Percentiles rank a stretch among this genome's conserved stretches.
Evolutionary conservation across 768 basidiomycete species (phyloP).

Genomic region (Suillus placidus): DNA sequence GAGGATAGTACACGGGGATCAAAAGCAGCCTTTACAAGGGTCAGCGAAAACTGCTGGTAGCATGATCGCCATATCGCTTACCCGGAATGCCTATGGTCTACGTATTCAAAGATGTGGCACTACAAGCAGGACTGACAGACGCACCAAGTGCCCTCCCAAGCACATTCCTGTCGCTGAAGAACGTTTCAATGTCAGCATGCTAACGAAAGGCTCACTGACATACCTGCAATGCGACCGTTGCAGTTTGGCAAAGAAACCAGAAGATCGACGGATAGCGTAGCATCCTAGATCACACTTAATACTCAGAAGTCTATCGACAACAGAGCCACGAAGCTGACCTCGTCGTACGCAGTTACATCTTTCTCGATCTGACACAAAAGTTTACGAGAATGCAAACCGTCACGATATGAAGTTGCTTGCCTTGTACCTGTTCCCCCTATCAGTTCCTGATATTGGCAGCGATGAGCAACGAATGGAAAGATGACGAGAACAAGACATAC

Average conservation of each 20-base stretch:
- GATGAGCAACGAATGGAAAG: slow-evolving; percentile 9
- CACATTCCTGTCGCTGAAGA: slow-evolving; percentile 85
- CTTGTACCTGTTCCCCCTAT: slow-evolving; percentile 94
- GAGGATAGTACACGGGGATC: slow-evolving; percentile 80
- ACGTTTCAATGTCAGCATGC: slow-evolving; percentile 11
- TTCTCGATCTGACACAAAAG: slow-evolving; percentile 76
- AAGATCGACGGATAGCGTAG: slow-evolving; percentile 74
- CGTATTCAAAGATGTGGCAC: slow-evolving; percentile 7
- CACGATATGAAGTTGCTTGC: slow-evolving; percentile 34
- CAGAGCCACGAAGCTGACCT: slow-evolving; percentile 46
- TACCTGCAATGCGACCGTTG: slow-evolving; percentile 88
- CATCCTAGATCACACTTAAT: slow-evolving; percentile 55
- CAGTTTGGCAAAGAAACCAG: slow-evolving; percentile 76
- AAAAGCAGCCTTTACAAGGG: slow-evolving; percentile 71
- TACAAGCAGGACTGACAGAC: slow-evolving; percentile 21
- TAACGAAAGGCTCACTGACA: slow-evolving; percentile 20
- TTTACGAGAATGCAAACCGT: slow-evolving; percentile 11
- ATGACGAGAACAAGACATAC: slow-evolving; percentile 36
- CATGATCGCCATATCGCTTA: slow-evolving; percentile 25
- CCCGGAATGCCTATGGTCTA: slow-evolving; percentile 51
- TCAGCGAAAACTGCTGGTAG: slow-evolving; percentile 9
- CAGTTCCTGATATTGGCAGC: slow-evolving; percentile 57
- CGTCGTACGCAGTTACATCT: slow-evolving; percentile 83
- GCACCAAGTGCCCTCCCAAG: slow-evolving; percentile 81
- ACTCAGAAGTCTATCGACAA: not conserved